A percentile compares a stretch with the other conserved stretches of the same genome.
phyloP scores from a whole-genome alignment of 805 yeast species.

The Priceomyces castillae region DNA sequence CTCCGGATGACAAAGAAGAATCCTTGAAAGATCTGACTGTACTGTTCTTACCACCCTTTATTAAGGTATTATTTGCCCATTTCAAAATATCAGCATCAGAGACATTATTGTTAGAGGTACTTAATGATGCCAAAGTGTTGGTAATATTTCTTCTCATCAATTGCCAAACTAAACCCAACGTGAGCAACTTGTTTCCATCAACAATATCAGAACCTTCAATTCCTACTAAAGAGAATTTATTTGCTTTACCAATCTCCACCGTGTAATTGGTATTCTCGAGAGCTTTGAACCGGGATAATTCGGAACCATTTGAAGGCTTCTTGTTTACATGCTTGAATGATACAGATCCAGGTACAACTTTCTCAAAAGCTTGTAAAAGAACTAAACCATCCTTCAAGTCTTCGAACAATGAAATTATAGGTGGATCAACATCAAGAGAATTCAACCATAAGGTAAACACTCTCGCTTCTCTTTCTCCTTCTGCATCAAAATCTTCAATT shows the following conservation, averaged over 20 bases:
- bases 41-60: slow-evolving; percentile 77
- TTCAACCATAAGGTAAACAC: slow-evolving; percentile 97
- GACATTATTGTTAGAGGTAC: slow-evolving; percentile 55
- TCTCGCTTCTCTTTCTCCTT: slow-evolving; percentile 98
- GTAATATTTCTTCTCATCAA: slow-evolving; percentile 95
- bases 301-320: slow-evolving; percentile 71
- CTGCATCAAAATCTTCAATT: slow-evolving; percentile 97
- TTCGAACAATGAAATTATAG: slow-evolving; percentile 86
- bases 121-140: slow-evolving; percentile 70
- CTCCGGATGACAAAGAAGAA: slow-evolving; percentile 68
- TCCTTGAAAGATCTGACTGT: slow-evolving; percentile 85
- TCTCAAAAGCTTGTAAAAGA: slow-evolving; percentile 88
- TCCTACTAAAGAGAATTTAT: slow-evolving; percentile 91
- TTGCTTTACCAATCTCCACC: slow-evolving; percentile 93
- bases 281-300: slow-evolving; percentile 87
- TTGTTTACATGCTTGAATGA: slow-evolving; percentile 77
- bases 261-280: slow-evolving; percentile 97
- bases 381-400: slow-evolving; percentile 92
- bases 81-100: slow-evolving; percentile 81
- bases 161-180: slow-evolving; percentile 96
- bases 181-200: slow-evolving; percentile 86
- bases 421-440: slow-evolving; percentile 93
- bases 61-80: slow-evolving; percentile 89
- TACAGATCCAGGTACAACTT: slow-evolving; percentile 92
- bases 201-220: slow-evolving; percentile 97